Evolutionary conservation across 805 yeast genomes (phyloP), one percentile per base, ranked within the genome.

Genomic region (Kuraishia ogatae): DNA sequence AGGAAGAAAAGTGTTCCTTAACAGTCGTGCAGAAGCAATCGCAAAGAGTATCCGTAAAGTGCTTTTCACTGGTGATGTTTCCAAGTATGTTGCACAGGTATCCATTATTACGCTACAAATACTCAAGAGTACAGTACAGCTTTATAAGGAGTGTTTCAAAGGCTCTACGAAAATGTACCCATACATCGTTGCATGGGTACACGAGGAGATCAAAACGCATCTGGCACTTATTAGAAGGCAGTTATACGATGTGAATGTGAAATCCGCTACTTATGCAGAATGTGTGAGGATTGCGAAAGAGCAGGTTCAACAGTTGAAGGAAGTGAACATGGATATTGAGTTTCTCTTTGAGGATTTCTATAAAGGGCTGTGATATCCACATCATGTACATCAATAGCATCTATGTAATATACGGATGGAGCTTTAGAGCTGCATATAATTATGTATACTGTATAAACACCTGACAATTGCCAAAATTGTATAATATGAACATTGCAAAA

Each of bases 171-270:
- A 35, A 15, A 64, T 65, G 47, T 61, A 68, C 48, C 68, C 68
- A 46, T 75, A 86, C 60, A 75, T 76, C 29, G 85, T 89, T n/a
- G 82, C 84, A 58, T 90, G 97, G 96, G 80, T 86, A 39, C 80
- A 81, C 55, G 77, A 77, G 13, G 86, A 84, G 65, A 79, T 88
- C 35, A 79, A 80, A 48, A 73, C 74, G 51, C 85, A 87, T 59
- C 81, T 83, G 29, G 71, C 73, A 19, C 68, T 83, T 6, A 79
- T 91, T 60, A 80, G 82, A 51, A 81, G 87, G 55, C 92, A 87
- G 60, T 69, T 92, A 24, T 74, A 82, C 51, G 89, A 86, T 22
- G 81, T 87, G 15, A 76, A 81, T 51, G 71, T 79, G 50, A 71
- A 74, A 7, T 77, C 84, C 11, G 70, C 77, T 7, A 72, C 78